Percentiles rank a stretch among this genome's conserved stretches.
These are phyloP conservation scores for Eucalyptus paniculata DNA, from an alignment of 345 rosid species.

Conservation along the genomic window DNA sequence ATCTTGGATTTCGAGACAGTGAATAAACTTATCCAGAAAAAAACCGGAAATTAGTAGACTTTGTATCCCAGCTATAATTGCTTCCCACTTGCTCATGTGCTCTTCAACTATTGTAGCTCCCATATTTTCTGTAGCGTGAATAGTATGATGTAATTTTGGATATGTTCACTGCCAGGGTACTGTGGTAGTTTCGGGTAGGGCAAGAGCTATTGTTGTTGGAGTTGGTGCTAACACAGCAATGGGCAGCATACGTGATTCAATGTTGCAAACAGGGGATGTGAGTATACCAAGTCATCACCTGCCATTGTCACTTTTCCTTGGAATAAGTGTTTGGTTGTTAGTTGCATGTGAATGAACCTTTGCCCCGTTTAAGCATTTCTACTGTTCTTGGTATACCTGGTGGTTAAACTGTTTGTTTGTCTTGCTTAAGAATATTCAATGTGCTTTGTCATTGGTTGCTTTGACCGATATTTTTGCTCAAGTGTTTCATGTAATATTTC, in stretches of 20 bases:
- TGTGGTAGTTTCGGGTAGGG: slow-evolving; percentile 83
- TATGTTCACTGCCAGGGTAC: slow-evolving; percentile 68
- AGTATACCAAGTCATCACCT: slow-evolving; percentile 1
- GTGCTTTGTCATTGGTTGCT: background rate
- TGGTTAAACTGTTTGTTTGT: background rate
- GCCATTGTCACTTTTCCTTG: background rate
- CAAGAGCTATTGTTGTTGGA: slow-evolving; percentile 91
- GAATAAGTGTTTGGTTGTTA: background rate
- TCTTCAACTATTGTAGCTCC: background rate
- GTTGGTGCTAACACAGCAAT: slow-evolving; percentile 97
- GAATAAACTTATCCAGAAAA: background rate
- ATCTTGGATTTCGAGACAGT: background rate
- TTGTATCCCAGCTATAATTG: background rate
- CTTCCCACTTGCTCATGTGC: background rate
- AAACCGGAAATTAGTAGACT: background rate
- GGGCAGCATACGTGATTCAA: slow-evolving; percentile 97
- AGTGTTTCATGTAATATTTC: background rate
- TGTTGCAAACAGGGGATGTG: slow-evolving; percentile 92
- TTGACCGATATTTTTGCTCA: background rate
- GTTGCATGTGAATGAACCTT: background rate
- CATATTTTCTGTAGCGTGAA: background rate
- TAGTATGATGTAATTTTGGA: background rate
- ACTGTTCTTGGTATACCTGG: background rate
- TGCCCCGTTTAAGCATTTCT: background rate
- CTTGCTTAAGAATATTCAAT: background rate